Percentiles rank a stretch among this genome's conserved stretches.
Conservation (phyloP, 1,139 yeast species). For the Scheffersomyces stambukii region DNA sequence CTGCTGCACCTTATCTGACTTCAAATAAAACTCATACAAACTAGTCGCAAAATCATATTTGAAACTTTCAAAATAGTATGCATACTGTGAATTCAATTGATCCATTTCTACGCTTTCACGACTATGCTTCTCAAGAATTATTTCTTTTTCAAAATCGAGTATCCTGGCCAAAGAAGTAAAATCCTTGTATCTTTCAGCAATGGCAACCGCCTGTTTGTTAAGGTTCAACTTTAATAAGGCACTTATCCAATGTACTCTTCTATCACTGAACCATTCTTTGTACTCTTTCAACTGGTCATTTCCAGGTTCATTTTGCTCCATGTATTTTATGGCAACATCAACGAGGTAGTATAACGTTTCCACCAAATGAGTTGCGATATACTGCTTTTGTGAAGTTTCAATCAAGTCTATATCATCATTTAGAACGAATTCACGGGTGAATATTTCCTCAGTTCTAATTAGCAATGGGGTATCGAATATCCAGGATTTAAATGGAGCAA, state of each 20-base stretch:
- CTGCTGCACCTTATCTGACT: constrained; percentile 48
- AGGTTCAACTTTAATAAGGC: constrained; percentile 46
- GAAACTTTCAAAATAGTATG: constrained; percentile 54
- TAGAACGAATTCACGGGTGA: constrained; percentile 17
- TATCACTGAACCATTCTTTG: constrained; percentile 28
- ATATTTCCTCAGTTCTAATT: constrained; percentile 29
- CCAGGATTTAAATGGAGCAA: constrained; percentile 35
- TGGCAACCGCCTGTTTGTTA: constrained; percentile 50
- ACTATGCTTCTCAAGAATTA: constrained; percentile 20
- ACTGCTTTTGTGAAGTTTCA: constrained; percentile 13
- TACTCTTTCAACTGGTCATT: constrained; percentile 21
- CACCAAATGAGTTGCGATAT: constrained; percentile 20
- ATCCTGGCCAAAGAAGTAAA: constrained; percentile 63
- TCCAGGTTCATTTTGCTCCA: constrained; percentile 19
- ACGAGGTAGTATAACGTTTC: constrained; percentile 36
- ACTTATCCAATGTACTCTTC: constrained; percentile 48
- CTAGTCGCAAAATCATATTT: constrained; percentile 68
- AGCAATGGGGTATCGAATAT: constrained; percentile 36
- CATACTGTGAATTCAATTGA: constrained; percentile 30
- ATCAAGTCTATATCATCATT: constrained; percentile 9
- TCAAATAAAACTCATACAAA: constrained; percentile 58
- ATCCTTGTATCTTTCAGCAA: constrained; percentile 67
- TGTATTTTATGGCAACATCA: constrained; percentile 33
- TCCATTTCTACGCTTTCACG: constrained; percentile 19
- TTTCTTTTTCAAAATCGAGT: constrained; percentile 52